Base-by-base conservation (phyloP, 2,329 filamentous ascomycete genomes). In the Aspergillus tanneri region DNA sequence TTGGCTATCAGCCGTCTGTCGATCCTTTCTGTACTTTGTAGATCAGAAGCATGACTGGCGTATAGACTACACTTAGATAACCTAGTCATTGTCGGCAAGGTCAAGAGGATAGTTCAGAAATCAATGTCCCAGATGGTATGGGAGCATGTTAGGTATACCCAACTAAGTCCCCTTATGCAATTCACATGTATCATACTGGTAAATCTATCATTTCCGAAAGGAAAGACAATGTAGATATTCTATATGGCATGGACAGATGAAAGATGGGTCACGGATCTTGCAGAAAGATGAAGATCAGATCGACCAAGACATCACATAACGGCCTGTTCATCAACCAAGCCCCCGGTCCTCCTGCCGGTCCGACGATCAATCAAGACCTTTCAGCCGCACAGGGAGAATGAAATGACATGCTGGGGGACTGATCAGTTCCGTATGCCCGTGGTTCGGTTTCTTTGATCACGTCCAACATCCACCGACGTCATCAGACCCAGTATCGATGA, bases 401-500 rank as follows among this genome's bases (percentile, higher is more conserved):
- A 19, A 23, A n/a, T 21, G 22, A 36, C 22, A 36, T 12, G 18
- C 23, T 27, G 12, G 21, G 12, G 22, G 18, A n/a, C n/a, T 36
- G 22, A 14, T 24, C 10, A 19, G 7, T 25, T 25, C 18, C 19
- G 22, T n/a, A n/a, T n/a, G n/a, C n/a, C 24, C 41, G 18, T 36
- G 30, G 32, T 12, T 14, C 25, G 30, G n/a, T 7, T 14, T 12
- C 11, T 9, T 19, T 3, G 23, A 19, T 34, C 32, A 5, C 16
- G n/a, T 27, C 25, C 24, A 39, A 39, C 25, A 12, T 34, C 40
- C 35, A 47, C 44, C 42, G 36, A 43, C 24, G 37, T 40, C 46
- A 48, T 32, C 30, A 46, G 36, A 44, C 44, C 25, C 37, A 47
- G 43, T 38, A 47, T 45, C 28, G 37, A 48, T 43, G 32, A 43